Percentiles rank a stretch among this genome's conserved stretches.
Conservation (phyloP, 768 basidiomycete genomes). For the Auricularia cornea region DNA sequence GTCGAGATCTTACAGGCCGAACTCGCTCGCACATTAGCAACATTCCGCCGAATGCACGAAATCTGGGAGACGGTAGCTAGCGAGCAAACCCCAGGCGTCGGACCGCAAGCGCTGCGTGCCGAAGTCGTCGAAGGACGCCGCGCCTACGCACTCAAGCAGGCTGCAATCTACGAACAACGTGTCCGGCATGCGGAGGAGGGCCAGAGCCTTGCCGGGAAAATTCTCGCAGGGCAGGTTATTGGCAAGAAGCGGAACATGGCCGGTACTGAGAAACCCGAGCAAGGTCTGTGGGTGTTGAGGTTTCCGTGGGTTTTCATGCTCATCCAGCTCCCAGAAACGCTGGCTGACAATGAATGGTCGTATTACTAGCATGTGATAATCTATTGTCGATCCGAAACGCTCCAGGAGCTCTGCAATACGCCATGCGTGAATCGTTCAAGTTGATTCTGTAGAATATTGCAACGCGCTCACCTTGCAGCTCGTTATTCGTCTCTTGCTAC, state of each 20-base stretch:
- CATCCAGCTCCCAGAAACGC: too few species aligned
- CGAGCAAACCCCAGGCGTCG: background rate
- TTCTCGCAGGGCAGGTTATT: background rate
- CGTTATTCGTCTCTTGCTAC: too few species aligned
- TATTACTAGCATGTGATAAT: background rate
- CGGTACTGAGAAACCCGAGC: background rate
- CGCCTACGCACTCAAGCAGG: slow-evolving; percentile 8
- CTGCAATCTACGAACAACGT: slow-evolving; percentile 1
- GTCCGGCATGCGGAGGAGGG: background rate
- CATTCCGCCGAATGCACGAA: background rate
- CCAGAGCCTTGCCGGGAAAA: background rate
- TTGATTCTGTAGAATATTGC: too few species aligned
- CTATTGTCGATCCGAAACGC: slow-evolving; percentile 77
- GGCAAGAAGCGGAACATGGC: background rate
- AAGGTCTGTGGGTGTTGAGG: background rate
- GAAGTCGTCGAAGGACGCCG: background rate
- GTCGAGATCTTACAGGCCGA: slow-evolving; percentile 14
- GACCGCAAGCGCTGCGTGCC: too few species aligned
- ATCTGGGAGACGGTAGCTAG: slow-evolving; percentile 3
- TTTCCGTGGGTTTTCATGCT: too few species aligned
- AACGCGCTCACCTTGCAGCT: too few species aligned
- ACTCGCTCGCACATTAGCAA: background rate
- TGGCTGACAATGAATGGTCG: too few species aligned
- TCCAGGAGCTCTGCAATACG: too few species aligned
- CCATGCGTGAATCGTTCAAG: too few species aligned